Conservation (phyloP, 352 stramenopile genomes). For the Plasmopara muralis region DNA sequence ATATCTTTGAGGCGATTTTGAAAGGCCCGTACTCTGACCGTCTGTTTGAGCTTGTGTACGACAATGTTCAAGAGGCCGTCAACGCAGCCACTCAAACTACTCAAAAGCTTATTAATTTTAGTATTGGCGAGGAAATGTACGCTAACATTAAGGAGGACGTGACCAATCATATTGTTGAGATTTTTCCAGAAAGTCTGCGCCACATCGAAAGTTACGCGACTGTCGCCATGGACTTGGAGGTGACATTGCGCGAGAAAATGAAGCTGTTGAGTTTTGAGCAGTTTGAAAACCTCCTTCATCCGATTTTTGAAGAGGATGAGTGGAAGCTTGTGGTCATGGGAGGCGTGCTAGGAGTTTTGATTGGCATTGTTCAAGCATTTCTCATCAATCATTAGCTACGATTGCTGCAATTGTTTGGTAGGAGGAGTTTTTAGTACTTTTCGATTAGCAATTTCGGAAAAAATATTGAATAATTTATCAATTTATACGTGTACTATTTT, state of each 20-base stretch:
- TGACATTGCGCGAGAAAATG: slow-evolving; percentile 91
- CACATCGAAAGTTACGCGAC: slow-evolving; percentile 93
- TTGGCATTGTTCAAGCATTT: slow-evolving; percentile 90
- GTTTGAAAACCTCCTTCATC: slow-evolving; percentile 96
- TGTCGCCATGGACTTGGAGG: slow-evolving; percentile 85
- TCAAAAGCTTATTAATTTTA: slow-evolving; percentile 82
- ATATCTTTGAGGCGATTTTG: slow-evolving; percentile 87
- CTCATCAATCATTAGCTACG: slow-evolving; percentile 66
- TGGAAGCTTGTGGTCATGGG: slow-evolving; percentile 97
- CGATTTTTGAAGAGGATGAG: slow-evolving; percentile 98
- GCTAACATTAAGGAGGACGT: slow-evolving; percentile 84
- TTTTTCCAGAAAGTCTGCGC: slow-evolving; percentile 82
- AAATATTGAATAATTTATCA: slow-evolving; percentile 42
- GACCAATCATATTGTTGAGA: slow-evolving; percentile 82
- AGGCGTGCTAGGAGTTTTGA: slow-evolving; percentile 87
- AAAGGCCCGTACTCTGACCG: slow-evolving; percentile 83
- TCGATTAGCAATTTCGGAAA: too few species aligned
- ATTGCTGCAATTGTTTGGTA: too few species aligned
- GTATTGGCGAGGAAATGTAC: slow-evolving; percentile 78
- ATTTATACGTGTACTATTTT: slow-evolving; percentile 31
- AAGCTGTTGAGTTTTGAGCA: slow-evolving; percentile 77
- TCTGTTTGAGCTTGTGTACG: slow-evolving; percentile 83
- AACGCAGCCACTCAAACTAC: slow-evolving; percentile 69
- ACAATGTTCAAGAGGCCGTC: slow-evolving; percentile 82
- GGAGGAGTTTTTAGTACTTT: too few species aligned